Conservation (phyloP, 2,329 filamentous ascomycete genomes). For the Metarhizium robertsii region DNA sequence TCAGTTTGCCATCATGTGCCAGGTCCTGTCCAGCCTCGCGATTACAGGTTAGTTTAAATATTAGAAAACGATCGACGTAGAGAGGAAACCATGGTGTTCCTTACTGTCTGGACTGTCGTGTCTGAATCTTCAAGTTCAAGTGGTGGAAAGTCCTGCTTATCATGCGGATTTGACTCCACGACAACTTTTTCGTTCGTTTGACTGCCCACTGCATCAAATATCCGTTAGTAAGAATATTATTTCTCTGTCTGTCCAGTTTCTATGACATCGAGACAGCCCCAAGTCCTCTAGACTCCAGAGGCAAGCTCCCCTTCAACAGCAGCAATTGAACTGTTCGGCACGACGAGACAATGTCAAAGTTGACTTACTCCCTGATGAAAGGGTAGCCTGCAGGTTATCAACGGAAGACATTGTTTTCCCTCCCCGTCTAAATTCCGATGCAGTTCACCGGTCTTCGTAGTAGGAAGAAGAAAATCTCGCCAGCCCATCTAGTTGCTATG, state of each 20-base stretch:
- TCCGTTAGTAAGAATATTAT: background rate
- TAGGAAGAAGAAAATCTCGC: background rate
- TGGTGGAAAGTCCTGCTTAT: background rate
- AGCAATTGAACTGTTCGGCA: background rate
- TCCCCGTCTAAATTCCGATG: background rate
- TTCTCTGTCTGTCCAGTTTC: background rate
- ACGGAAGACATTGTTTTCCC: slow-evolving; percentile 1
- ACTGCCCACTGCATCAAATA: background rate
- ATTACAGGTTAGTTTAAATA: background rate
- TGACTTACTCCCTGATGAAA: background rate
- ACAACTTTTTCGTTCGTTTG: slow-evolving; percentile 4
- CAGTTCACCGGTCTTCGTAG: too few species aligned
- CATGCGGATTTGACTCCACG: background rate
- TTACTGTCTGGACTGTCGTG: background rate
- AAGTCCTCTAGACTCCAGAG: background rate
- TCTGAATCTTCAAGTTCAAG: background rate
- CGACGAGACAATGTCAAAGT: background rate
- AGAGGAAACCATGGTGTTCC: background rate
- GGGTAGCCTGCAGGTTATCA: background rate
- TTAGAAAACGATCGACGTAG: background rate
- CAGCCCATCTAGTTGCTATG: background rate
- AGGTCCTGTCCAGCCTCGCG: background rate
- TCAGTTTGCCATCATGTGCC: background rate
- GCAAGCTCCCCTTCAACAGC: background rate
- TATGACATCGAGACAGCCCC: background rate